Evolutionary conservation across 345 rosid species (phyloP), one percentile per base, ranked within the genome.

Genomic region (Salix dunnii): DNA sequence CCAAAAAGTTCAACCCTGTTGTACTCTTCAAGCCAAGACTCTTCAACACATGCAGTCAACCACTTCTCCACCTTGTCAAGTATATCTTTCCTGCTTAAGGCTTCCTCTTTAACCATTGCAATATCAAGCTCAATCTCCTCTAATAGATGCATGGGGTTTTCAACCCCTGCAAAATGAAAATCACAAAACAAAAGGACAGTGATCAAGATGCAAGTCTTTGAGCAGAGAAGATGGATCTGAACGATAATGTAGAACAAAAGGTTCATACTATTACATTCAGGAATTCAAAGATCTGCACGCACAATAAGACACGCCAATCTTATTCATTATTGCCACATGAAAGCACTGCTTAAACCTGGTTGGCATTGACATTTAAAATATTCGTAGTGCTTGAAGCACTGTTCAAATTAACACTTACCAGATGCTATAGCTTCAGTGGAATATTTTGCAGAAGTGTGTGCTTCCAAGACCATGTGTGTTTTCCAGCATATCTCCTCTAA

Each of bases 11-110:
- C 79, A 69, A 90, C 97, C 80, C 91, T 82, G 79, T 85, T 91
- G 85, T 92, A 91, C 74, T 92, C 92, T 71, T 91, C 94, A 8
- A 92, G 88, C 97, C 97, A 92, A 27, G 83, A 79, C 79, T 92
- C 97, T 82, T 90, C 96, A 83, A 87, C 91, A 71, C 92, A 85
- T 30, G 92, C 94, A 55, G 82, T 72, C 76, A 86, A 77, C 96
- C 97, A 91, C 72, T 91, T 92, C 83, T 88, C 96, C 70, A 90
- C 87, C 71, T 84, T 92, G 73, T 91, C 94, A 1, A 92, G 86
- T 81, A 91, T 89, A 58, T 92, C 94, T 72, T 87, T 91, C 80
- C 96, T 83, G 81, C 91, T 86, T 74, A 70, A 81, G 78, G 91
- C 88, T 84, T 89, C 94, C 51, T 76, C 92, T 84, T 83, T 91